phyloP scores from a whole-genome alignment of 305 asterid species.

The Fraxinus sp. region DNA sequence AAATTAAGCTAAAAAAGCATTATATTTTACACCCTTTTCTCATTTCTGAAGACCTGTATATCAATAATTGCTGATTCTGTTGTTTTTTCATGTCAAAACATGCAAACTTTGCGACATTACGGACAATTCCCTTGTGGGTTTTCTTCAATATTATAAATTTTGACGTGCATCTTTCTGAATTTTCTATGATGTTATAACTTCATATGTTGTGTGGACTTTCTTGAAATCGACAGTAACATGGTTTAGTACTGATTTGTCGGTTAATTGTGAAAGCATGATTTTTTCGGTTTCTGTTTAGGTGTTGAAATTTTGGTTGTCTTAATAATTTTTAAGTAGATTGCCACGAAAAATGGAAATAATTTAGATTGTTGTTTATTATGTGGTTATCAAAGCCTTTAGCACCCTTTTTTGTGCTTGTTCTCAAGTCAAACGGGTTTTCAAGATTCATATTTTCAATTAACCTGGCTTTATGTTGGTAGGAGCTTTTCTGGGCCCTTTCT shows the following conservation, averaged over 20 bases:
- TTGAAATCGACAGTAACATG: conserved; percentile 29
- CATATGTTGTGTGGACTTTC: conserved; percentile 13
- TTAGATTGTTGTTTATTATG: conserved; percentile 2
- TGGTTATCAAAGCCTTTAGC: conserved; percentile 11
- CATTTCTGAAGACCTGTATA: background rate
- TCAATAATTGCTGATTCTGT: background rate
- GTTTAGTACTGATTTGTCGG: conserved; percentile 29
- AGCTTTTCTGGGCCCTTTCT: background rate
- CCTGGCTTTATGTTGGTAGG: background rate
- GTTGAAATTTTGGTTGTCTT: conserved; percentile 25
- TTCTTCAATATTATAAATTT: background rate
- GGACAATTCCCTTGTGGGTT: background rate
- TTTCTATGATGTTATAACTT: conserved; percentile 12
- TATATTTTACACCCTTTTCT: background rate
- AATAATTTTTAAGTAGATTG: conserved; percentile 11
- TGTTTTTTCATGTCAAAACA: conserved; percentile 8
- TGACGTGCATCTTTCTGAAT: conserved; percentile 16
- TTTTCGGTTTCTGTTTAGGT: conserved; percentile 35
- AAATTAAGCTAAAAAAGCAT: background rate
- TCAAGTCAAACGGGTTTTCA: conserved; percentile 24
- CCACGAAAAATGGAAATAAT: background rate
- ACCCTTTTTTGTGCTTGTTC: background rate
- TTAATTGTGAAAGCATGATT: conserved; percentile 24
- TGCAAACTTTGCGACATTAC: background rate
- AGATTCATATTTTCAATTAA: background rate